Evolutionary conservation across 148 eudicot genomes (phyloP), one percentile per base, ranked within the genome.

Genomic region (Arbutus unedo): DNA sequence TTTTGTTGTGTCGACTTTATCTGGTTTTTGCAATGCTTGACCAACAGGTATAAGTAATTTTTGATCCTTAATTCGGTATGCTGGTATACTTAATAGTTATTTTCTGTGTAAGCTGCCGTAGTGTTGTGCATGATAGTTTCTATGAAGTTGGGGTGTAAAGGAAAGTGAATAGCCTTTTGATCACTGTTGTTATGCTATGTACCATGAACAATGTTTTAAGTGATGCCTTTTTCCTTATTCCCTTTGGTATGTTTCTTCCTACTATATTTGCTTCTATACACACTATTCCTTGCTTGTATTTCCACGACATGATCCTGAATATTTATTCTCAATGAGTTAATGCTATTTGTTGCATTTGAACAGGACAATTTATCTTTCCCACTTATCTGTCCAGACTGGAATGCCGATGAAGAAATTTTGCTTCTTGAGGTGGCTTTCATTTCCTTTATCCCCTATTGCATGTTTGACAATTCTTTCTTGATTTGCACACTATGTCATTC

Each of bases 301-400:
- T 31, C 1, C 38, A 31, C 0, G 51, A 75, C 41, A 48, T 21
- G 16, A n/a, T 75, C 8, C 77, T 76, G 62, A 76, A 49, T 55
- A n/a, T 15, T 57, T 72, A 51, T 70, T 6, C 19, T 51, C 66
- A 23, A 6, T 43, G 47, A 13, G 75, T 14, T 76, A 53, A 50
- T 21, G 25, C n/a, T 31, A 4, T 38, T 0, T 60, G 1, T 54
- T 85, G 1, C 59, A 6, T 41, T 74, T 76, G 55, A 55, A 87
- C 90, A 92, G 95, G 95, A 92, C 79, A 92, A 90, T 76, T 82
- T 92, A 66, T 91, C 92, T 19, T 91, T 92, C 85, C 95, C 95
- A 3, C 83, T 92, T 59, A 87, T 91, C 80, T 88, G 90, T 81
- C 86, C 93, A 67, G 93, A 91, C 79, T 92, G 93, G 95, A 92